Base-by-base conservation (phyloP, 2,329 filamentous ascomycete species). In the Fusarium scirpi region DNA sequence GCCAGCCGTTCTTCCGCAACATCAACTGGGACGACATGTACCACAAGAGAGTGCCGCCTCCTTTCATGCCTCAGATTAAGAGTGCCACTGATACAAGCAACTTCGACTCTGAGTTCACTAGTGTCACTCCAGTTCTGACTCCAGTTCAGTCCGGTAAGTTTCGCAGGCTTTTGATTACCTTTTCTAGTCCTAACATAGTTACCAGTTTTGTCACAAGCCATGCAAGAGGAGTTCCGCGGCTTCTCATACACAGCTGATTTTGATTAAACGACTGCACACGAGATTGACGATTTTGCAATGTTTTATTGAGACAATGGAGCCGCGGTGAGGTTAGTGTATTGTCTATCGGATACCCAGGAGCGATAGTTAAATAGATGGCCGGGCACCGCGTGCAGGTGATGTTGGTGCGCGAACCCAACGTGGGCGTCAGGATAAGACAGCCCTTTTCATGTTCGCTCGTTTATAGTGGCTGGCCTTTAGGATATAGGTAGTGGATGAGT, bases 11-110 rank as follows among this genome's bases (percentile, higher is more conserved):
- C 86, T 99, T 99, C 86, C 88, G 94, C 67, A 97, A 96, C 79
- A 93, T 98, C 80, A 97, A 96, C 82, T 99, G 96, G 96, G 96
- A 99, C 72, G 96, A 99, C 78, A 94, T 99, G 67, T 98, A 98
- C 81, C 89, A 98, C 83, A 99, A 98, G 89, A 89, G 94, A 38
- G 90, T 98, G 22, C 88, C 90, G 56, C 92, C 96, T 57, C 96
- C 96, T 1, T 98, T 98, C 84, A 82, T 94, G 80, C 96, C 96
- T 20, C 89, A 89, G 40, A 97, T 99, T 76, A 96, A 92, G 82
- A 97, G 89, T 79, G 89, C 94, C 11, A 98, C 96, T 45, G 96
- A 99, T 83, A 99, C 96, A n/a, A 98, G 94, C 86, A 99, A 99
- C 84, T 99, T 99, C 81, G 96, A 99, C 80, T 94, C 93, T 48